Evolutionary conservation across 2,329 filamentous ascomycete genomes (phyloP).

Genomic region (Fusarium protoensiforme): DNA sequence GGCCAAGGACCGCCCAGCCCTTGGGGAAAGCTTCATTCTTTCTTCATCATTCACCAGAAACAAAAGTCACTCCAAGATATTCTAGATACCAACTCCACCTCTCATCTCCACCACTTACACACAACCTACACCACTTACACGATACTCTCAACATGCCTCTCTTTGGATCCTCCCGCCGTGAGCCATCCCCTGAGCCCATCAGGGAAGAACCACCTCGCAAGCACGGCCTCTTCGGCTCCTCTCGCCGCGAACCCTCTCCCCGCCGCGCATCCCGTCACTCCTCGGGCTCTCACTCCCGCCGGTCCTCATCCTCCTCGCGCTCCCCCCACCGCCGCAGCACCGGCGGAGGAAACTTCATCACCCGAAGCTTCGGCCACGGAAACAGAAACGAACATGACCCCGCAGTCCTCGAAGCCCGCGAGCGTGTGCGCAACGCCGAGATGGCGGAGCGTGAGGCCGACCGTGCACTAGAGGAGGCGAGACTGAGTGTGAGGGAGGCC

Average conservation of each 20-base stretch:
- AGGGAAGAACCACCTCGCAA: conserved; percentile 42
- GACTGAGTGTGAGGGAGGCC: conserved; percentile 69
- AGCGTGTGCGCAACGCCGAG: conserved; percentile 72
- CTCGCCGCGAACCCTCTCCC: conserved; percentile 43
- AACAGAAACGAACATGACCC: conserved; percentile 65
- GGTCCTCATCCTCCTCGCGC: conserved; percentile 20
- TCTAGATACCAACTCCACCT: background rate
- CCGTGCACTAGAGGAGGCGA: conserved; percentile 68
- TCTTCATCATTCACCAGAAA: conserved; percentile 4
- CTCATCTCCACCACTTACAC: background rate
- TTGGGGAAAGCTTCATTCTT: conserved; percentile 16
- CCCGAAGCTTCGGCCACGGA: conserved; percentile 57
- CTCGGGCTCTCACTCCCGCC: conserved; percentile 20
- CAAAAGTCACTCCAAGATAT: background rate
- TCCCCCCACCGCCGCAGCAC: conserved; percentile 25
- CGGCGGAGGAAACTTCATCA: conserved; percentile 50
- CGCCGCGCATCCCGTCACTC: conserved; percentile 24
- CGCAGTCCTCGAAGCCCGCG: conserved; percentile 68
- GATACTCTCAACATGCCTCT: conserved; percentile 44
- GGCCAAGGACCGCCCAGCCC: conserved; percentile 30
- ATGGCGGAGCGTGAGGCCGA: conserved; percentile 73
- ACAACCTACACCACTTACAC: background rate
- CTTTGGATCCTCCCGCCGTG: conserved; percentile 43
- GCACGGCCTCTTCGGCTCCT: conserved; percentile 51
- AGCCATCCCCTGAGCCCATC: conserved; percentile 48